Conservation (phyloP, 257 asterid species). For the Solanum bukasovii region DNA sequence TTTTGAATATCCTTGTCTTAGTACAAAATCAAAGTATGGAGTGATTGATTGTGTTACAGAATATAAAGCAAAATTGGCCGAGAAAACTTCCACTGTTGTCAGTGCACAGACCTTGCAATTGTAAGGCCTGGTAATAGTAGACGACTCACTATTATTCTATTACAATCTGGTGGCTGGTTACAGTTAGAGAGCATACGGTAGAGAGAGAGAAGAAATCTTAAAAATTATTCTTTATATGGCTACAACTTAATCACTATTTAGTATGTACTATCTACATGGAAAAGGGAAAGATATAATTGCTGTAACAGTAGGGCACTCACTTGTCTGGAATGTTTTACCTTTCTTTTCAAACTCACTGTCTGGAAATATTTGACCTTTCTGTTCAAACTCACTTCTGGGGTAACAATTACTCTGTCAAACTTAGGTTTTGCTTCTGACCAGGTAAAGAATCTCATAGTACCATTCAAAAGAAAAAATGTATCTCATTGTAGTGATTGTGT, state of each 20-base stretch:
- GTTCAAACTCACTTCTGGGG: neutral
- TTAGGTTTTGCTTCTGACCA: neutral
- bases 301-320: neutral
- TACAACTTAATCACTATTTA: neutral
- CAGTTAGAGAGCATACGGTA: neutral
- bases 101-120: neutral
- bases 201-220: neutral
- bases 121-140: neutral
- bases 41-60: neutral
- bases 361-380: neutral
- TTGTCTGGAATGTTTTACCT: neutral
- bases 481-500: no score
- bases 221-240: neutral
- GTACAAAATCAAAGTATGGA: neutral
- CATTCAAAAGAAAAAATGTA: neutral
- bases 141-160: neutral
- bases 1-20: neutral
- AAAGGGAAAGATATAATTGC: neutral
- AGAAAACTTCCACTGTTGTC: neutral
- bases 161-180: neutral
- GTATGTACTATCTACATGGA: neutral
- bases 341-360: neutral
- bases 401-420: neutral
- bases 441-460: neutral
- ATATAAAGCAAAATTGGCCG: neutral